phyloP scores from a whole-genome alignment of 176 grass and related monocot species.

The Poa pratensis region DNA sequence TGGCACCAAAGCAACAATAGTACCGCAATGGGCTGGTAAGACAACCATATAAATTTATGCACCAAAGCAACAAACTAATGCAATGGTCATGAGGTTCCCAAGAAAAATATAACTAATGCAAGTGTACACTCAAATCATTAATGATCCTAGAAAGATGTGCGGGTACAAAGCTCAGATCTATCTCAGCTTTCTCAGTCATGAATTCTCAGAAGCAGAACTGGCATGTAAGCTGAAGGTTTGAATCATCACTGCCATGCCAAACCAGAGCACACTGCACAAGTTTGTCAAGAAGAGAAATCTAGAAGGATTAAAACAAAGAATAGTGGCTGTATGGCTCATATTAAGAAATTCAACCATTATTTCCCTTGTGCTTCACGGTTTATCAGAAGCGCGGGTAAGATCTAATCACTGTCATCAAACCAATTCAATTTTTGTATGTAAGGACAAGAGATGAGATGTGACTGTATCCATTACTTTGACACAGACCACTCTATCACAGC shows the following conservation, averaged over 20 bases:
- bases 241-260: constrained; percentile 47
- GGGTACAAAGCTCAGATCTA: constrained; percentile 33
- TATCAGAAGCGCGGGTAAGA: constrained; percentile 63
- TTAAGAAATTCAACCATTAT: constrained; percentile 75
- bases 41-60: constrained; percentile 65
- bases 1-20: constrained; percentile 56
- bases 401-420: constrained; percentile 48
- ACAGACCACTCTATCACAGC: constrained; percentile 46
- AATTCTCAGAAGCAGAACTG: constrained; percentile 86
- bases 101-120: constrained; percentile 42
- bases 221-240: constrained; percentile 54
- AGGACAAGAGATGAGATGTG: neutral
- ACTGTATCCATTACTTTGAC: constrained; percentile 64
- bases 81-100: constrained; percentile 25
- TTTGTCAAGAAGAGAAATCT: neutral
- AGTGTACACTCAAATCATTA: neutral
- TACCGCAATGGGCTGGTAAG: constrained; percentile 67
- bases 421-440: neutral
- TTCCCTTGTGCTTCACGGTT: constrained; percentile 54
- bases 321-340: constrained; percentile 40
- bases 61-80: too few relatives aligned
- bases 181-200: constrained; percentile 62
- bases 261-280: neutral
- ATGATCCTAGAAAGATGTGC: neutral
- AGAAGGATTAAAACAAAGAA: neutral